These are phyloP conservation scores for Coccomyxa subellipsoidea DNA, from an alignment of 163 green algal genomes.

Conservation along the genomic window DNA sequence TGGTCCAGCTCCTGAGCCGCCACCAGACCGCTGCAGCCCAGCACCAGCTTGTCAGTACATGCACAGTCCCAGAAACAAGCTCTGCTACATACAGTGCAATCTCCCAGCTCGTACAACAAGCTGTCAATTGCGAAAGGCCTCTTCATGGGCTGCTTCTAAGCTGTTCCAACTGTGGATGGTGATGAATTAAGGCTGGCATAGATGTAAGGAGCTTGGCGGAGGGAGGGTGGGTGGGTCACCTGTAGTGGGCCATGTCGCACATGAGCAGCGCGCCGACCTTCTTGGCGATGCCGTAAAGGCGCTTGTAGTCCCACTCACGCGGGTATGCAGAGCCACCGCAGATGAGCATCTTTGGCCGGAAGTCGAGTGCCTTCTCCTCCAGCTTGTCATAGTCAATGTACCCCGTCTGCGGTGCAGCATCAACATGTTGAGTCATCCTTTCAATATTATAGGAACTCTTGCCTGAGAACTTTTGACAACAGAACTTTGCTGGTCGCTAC, in stretches of 20 bases:
- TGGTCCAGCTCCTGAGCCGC: constrained; percentile 58
- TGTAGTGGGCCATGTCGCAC: constrained; percentile 86
- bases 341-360: constrained; percentile 83
- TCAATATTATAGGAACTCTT: too few species aligned
- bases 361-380: constrained; percentile 81
- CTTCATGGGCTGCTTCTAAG: too few species aligned
- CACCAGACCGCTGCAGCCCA: constrained; percentile 61
- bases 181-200: too few species aligned
- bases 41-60: not conserved
- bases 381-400: constrained; percentile 83
- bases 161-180: too few species aligned
- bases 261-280: constrained; percentile 75
- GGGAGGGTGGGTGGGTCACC: not conserved
- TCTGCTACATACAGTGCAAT: too few species aligned
- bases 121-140: too few species aligned
- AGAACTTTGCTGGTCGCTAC: too few species aligned
- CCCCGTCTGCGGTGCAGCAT: constrained; percentile 52
- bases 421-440: not conserved
- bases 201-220: too few species aligned
- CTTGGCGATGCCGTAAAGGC: constrained; percentile 69
- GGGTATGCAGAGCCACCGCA: constrained; percentile 78
- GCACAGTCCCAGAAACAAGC: too few species aligned
- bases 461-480: too few species aligned
- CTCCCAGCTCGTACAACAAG: too few species aligned
- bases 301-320: constrained; percentile 83